Evolutionary conservation across 2,329 filamentous ascomycete genomes (phyloP), one percentile per base, ranked within the genome.

Genomic region (Alternaria hordeiaustralica): DNA sequence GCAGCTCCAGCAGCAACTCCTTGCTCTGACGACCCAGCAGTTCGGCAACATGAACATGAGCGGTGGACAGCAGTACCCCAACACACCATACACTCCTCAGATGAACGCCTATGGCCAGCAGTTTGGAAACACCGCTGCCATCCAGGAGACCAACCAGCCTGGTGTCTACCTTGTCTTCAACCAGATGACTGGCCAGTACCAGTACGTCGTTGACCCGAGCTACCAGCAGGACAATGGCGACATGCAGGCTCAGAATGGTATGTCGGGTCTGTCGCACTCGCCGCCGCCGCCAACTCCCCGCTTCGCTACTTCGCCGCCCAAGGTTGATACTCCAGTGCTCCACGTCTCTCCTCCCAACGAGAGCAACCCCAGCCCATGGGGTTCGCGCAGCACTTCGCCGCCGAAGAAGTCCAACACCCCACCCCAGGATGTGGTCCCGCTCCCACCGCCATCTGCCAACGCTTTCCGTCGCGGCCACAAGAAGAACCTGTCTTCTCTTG

Each of bases 381-480:
- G 77, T 57, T 77, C 79, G 63, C 90, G 92, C 77, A 92, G 90
- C 75, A 87, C 90, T 47, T 88, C 87, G 36, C 87, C 88, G 51
- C 87, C 86, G 5, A 87, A 86, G 81, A 84, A 85, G 75, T 87
- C 87, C 51, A 87, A 90, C 55, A 91, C 92, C 18, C 92, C 91
- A 6, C 87, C 88, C 13, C 89, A 92, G 71, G 86, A 90, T 62
- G 86, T 89, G 54, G 83, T 87, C 71, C 93, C 94, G 44, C 87
- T 97, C 57, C 94, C 94, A 56, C 93, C 93, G 26, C 93, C 93
- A 63, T 96, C 94, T 59, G 92, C 92, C 69, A 96, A 94, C 75
- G 93, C 94, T 47, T 97, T 97, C 86, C 94, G 94, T 66, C 93
- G 94, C 62, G 92, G 93, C 60, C 95, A 98, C 82, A 96, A 96